Conservation (phyloP, 2,329 filamentous ascomycete species). For the Calonectria pseudoturangicola region DNA sequence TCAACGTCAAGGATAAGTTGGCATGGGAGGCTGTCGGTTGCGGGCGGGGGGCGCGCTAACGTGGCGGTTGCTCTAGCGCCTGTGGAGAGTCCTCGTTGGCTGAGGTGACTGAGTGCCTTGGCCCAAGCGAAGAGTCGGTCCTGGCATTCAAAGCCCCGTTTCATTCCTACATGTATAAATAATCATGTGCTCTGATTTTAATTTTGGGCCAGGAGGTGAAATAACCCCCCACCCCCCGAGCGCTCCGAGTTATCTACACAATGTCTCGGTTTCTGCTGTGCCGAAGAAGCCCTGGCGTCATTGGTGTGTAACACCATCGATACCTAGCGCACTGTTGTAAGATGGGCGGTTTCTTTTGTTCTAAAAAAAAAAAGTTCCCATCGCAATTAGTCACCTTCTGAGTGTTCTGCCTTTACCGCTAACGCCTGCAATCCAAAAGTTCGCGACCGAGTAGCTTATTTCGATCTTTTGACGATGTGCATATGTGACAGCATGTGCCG, state of each 20-base stretch:
- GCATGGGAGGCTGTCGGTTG: conserved; percentile 25
- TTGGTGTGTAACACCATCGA: conserved; percentile 14
- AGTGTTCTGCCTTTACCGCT: neutral
- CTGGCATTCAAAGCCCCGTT: neutral
- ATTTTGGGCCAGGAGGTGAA: no score
- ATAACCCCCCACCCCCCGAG: neutral
- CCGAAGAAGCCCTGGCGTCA: conserved; percentile 2
- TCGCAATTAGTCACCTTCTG: neutral
- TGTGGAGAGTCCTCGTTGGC: conserved; percentile 48
- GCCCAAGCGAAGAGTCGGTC: conserved; percentile 7
- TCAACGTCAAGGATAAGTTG: conserved; percentile 31
- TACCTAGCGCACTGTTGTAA: conserved; percentile 13
- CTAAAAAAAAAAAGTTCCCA: neutral
- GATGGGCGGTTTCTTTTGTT: neutral
- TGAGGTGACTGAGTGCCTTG: conserved; percentile 39
- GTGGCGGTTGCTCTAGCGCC: conserved; percentile 51
- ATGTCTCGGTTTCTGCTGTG: conserved; percentile 12
- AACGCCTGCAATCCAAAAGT: neutral
- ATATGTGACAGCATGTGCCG: neutral
- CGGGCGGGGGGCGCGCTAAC: conserved; percentile 45
- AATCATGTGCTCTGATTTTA: neutral
- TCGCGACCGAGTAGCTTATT: neutral
- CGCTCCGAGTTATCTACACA: neutral
- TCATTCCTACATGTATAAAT: conserved; percentile 8
- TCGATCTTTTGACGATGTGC: neutral